These are phyloP conservation scores for Coniella vitis DNA, from an alignment of 2,329 filamentous ascomycete genomes.

Conservation along the genomic window DNA sequence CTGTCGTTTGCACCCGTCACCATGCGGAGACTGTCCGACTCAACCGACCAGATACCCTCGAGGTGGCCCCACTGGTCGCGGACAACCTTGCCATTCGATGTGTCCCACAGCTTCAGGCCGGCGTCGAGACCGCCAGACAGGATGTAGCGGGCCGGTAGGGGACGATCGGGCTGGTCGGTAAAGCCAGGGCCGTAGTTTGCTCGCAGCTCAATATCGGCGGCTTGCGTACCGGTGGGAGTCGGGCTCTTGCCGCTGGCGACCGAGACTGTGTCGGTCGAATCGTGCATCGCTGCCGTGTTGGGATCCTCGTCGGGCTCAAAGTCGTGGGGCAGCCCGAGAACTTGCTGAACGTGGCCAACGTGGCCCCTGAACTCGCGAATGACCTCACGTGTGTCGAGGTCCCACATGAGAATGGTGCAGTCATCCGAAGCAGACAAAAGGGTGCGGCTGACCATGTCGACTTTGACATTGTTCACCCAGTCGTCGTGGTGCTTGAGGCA, in stretches of 20 bases:
- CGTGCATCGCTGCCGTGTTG: conserved; percentile 31
- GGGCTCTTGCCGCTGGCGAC: conserved; percentile 40
- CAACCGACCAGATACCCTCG: conserved; percentile 91
- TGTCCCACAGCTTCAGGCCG: conserved; percentile 90
- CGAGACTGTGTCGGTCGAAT: conserved; percentile 48
- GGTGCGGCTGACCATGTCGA: conserved; percentile 76
- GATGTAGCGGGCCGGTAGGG: conserved; percentile 81
- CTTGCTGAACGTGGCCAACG: conserved; percentile 91
- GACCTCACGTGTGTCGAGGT: conserved; percentile 75
- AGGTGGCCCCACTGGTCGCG: conserved; percentile 95
- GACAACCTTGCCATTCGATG: conserved; percentile 70
- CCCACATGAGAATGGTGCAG: conserved; percentile 85
- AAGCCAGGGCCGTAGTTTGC: conserved; percentile 57
- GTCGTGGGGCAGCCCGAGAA: conserved; percentile 74
- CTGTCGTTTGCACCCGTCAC: conserved; percentile 89
- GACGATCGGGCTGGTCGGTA: conserved; percentile 52
- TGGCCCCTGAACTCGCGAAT: conserved; percentile 79
- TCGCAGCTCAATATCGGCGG: conserved; percentile 37
- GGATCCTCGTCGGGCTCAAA: conserved; percentile 77
- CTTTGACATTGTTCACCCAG: conserved; percentile 93
- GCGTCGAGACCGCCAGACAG: conserved; percentile 86
- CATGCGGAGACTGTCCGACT: conserved; percentile 79
- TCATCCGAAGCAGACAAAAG: conserved; percentile 93
- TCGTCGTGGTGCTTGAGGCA: conserved; percentile 78
- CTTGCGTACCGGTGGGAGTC: conserved; percentile 27